Percentiles rank a stretch among this genome's conserved stretches.
These are phyloP conservation scores for Colletotrichum sp. DNA, from an alignment of 2,329 filamentous ascomycete species.

Conservation along the genomic window DNA sequence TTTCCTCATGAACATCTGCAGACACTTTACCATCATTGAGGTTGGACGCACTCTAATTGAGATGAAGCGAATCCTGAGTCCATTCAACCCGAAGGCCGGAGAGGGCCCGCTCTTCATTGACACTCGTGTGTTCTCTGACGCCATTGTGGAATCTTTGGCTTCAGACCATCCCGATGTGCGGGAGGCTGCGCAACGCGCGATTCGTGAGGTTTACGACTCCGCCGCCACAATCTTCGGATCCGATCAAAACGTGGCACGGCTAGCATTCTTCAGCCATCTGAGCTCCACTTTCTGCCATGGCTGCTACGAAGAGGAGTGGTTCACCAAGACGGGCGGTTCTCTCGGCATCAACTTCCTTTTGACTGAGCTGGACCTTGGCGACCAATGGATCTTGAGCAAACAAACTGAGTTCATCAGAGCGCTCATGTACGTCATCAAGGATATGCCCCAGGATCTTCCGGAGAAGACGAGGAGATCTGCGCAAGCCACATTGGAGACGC, in stretches of 20 bases:
- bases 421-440: conserved; percentile 97
- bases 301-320: conserved; percentile 98
- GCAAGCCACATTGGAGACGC: conserved; percentile 80
- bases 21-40: conserved; percentile 90
- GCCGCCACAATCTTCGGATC: conserved; percentile 81
- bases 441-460: conserved; percentile 93
- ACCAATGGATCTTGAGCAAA: conserved; percentile 80
- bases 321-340: conserved; percentile 92
- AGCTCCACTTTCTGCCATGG: conserved; percentile 88
- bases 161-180: conserved; percentile 83
- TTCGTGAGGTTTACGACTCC: conserved; percentile 79
- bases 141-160: conserved; percentile 86
- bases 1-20: conserved; percentile 81
- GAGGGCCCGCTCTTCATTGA: conserved; percentile 90
- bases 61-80: conserved; percentile 74
- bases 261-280: conserved; percentile 86
- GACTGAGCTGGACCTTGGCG: conserved; percentile 83
- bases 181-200: conserved; percentile 79
- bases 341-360: conserved; percentile 88
- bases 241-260: conserved; percentile 70
- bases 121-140: conserved; percentile 84
- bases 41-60: conserved; percentile 84
- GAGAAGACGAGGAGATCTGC: conserved; percentile 86
- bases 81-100: conserved; percentile 84
- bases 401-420: conserved; percentile 89